A percentile compares a stretch with the other conserved stretches of the same genome.
Conservation (phyloP, 2,329 filamentous ascomycete species). For the Nannizziopsis barbatae region DNA sequence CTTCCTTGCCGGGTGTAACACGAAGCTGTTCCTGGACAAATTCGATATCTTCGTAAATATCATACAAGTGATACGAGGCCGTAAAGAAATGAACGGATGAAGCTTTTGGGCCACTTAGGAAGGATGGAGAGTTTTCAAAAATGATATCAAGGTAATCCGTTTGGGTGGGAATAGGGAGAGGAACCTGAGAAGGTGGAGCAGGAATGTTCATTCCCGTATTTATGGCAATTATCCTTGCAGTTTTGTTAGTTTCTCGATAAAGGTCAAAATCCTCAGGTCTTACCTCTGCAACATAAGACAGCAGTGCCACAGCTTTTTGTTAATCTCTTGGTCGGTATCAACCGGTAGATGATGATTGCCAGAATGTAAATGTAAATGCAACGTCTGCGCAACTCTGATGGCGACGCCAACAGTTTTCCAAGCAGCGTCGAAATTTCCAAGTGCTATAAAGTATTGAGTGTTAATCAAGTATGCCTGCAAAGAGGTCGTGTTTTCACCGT, state of each 20-base stretch:
- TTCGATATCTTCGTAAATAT: constrained; percentile 18
- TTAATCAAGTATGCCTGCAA: constrained; percentile 19
- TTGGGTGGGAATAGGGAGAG: constrained; percentile 20
- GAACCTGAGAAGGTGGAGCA: constrained; percentile 15
- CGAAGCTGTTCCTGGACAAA: constrained; percentile 19
- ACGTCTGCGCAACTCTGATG: constrained; percentile 18
- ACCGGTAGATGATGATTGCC: constrained; percentile 14
- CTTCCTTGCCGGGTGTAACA: constrained; percentile 11
- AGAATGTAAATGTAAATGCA: constrained; percentile 17
- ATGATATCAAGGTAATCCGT: constrained; percentile 20
- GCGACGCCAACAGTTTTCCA: constrained; percentile 20
- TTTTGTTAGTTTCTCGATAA: background rate
- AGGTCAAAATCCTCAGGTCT: background rate
- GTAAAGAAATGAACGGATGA: constrained; percentile 21
- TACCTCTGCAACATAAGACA: constrained; percentile 19
- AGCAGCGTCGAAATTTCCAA: constrained; percentile 16
- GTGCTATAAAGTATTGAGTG: constrained; percentile 20
- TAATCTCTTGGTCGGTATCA: constrained; percentile 17
- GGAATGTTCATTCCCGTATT: constrained; percentile 16
- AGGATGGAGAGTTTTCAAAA: constrained; percentile 9
- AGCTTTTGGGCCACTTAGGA: constrained; percentile 14
- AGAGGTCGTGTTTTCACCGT: constrained; percentile 11
- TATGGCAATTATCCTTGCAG: constrained; percentile 18
- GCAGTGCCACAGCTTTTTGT: constrained; percentile 22
- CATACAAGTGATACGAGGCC: constrained; percentile 18